These are phyloP conservation scores for Pythium rhizo-oryzae DNA, from an alignment of 352 stramenopile species.

Conservation along the genomic window DNA sequence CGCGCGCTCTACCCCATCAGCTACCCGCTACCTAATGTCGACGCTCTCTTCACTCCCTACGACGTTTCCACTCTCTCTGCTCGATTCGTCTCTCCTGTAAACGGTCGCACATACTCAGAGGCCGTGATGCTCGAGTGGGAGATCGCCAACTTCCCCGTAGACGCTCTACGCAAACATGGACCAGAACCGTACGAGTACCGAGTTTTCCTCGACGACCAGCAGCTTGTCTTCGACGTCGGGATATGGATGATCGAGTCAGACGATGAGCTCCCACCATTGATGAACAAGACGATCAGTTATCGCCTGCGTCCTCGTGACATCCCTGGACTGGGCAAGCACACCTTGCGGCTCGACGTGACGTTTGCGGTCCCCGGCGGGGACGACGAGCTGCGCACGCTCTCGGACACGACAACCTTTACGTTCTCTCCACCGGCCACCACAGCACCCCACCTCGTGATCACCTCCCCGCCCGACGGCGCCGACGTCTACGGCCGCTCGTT, in stretches of 20 bases:
- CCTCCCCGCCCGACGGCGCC: conserved; percentile 32
- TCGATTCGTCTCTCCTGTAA: conserved; percentile 35
- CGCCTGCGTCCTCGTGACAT: conserved; percentile 23
- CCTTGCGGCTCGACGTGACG: conserved; percentile 41
- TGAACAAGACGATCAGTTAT: conserved; percentile 28
- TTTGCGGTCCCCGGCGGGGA: conserved; percentile 43
- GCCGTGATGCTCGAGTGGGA: conserved; percentile 47
- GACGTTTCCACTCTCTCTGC: conserved; percentile 56
- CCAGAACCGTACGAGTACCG: conserved; percentile 51
- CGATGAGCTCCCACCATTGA: not conserved
- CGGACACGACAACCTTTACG: conserved; percentile 28
- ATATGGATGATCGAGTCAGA: conserved; percentile 20
- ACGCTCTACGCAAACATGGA: conserved; percentile 41
- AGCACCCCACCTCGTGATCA: conserved; percentile 27
- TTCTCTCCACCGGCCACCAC: conserved; percentile 17
- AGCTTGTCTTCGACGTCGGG: conserved; percentile 43
- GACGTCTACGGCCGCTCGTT: conserved; percentile 27
- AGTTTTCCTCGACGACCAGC: conserved; percentile 38
- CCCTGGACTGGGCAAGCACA: conserved; percentile 1
- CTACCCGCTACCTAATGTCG: conserved; percentile 40
- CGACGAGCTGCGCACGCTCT: conserved; percentile 35
- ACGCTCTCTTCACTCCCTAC: conserved; percentile 38
- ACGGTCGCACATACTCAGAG: conserved; percentile 21
- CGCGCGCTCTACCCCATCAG: conserved; percentile 43
- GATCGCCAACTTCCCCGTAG: conserved; percentile 39